A percentile compares a stretch with the other conserved stretches of the same genome.
These are phyloP conservation scores for Suhomyces tanzawaensis DNA, from an alignment of 805 yeast genomes.

Conservation along the genomic window DNA sequence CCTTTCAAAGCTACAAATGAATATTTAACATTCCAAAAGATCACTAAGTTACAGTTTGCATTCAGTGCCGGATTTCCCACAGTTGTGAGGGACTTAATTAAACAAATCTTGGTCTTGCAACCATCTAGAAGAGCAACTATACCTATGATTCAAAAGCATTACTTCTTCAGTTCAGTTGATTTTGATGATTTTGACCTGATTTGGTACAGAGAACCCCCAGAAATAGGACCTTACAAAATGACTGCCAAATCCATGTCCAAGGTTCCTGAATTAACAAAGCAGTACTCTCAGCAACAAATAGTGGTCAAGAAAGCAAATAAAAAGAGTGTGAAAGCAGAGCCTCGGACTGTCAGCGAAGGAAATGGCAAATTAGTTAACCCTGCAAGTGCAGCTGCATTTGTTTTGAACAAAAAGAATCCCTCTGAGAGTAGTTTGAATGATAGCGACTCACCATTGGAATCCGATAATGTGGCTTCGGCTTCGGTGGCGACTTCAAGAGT, in stretches of 20 bases:
- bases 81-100: slow-evolving; percentile 62
- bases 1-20: slow-evolving; percentile 85
- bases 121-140: slow-evolving; percentile 66
- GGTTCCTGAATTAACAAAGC: slow-evolving; percentile 43
- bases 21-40: slow-evolving; percentile 77
- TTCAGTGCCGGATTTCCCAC: slow-evolving; percentile 63
- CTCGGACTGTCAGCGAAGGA: slow-evolving; percentile 6
- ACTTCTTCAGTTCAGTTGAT: slow-evolving; percentile 65
- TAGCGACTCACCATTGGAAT: slow-evolving; percentile 1
- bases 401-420: slow-evolving; percentile 23
- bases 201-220: slow-evolving; percentile 71
- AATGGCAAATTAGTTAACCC: slow-evolving; percentile 14
- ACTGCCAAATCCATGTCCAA: slow-evolving; percentile 79
- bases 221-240: slow-evolving; percentile 67
- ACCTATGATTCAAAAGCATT: slow-evolving; percentile 57
- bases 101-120: slow-evolving; percentile 63
- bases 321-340: slow-evolving; percentile 5
- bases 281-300: slow-evolving; percentile 16
- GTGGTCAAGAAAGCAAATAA: slow-evolving; percentile 8
- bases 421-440: slow-evolving; percentile 6
- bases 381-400: slow-evolving; percentile 43
- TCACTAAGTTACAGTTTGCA: slow-evolving; percentile 76
- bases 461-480: not conserved
- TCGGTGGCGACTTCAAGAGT: slow-evolving; percentile 18
- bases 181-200: slow-evolving; percentile 65